phyloP scores from a whole-genome alignment of 257 asterid genomes.

The Capsicum rhomboideum region DNA sequence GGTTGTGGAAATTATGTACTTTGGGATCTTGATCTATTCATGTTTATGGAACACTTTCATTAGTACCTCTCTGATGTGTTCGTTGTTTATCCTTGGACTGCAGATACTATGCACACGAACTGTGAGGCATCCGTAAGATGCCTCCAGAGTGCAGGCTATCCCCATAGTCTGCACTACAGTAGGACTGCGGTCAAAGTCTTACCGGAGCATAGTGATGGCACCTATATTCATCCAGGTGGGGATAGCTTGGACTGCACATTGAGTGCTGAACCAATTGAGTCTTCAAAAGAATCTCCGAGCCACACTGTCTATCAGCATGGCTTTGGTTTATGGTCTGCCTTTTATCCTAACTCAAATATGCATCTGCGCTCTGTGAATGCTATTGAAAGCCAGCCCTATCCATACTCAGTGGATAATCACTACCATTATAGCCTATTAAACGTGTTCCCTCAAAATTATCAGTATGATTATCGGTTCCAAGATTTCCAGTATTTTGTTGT shows the following conservation, averaged over 20 bases:
- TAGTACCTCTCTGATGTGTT: not conserved
- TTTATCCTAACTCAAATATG: constrained; percentile 32
- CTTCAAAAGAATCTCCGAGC: constrained; percentile 30
- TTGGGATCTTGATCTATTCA: not conserved
- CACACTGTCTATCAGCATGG: constrained; percentile 30
- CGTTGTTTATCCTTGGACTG: constrained; percentile 4
- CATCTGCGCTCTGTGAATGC: constrained; percentile 33
- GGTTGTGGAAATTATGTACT: not conserved
- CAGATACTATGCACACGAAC: constrained; percentile 45
- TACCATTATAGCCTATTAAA: constrained; percentile 45
- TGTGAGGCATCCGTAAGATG: constrained; percentile 55
- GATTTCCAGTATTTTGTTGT: constrained; percentile 76
- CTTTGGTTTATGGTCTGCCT: constrained; percentile 40
- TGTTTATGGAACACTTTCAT: not conserved
- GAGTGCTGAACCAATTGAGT: constrained; percentile 32
- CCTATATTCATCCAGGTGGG: constrained; percentile 32
- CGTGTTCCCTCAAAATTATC: constrained; percentile 34
- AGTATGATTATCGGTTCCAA: constrained; percentile 44
- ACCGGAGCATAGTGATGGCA: constrained; percentile 31
- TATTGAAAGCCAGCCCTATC: constrained; percentile 45
- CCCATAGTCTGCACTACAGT: constrained; percentile 34
- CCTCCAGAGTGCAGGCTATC: constrained; percentile 46
- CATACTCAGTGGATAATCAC: constrained; percentile 42
- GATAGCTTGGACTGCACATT: constrained; percentile 24
- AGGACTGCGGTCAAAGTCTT: constrained; percentile 33